A percentile compares a stretch with the other conserved stretches of the same genome.
Evolutionary conservation across 2,329 filamentous ascomycete genomes (phyloP).

Genomic region (Pyrenophora seminiperda): DNA sequence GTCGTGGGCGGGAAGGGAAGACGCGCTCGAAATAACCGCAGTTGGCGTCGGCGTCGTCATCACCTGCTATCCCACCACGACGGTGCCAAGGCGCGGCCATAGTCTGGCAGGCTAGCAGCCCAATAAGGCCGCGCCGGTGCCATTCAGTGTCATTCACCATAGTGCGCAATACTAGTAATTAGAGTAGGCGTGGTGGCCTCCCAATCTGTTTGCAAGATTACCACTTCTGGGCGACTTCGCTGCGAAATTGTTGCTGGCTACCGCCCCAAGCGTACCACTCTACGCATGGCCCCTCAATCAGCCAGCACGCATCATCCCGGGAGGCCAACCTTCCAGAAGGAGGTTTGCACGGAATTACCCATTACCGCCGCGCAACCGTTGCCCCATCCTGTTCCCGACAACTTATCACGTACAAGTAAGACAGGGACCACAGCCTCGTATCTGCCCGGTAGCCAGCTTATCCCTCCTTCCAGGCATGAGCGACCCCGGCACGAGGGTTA

Average conservation of each 20-base stretch:
- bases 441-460: constrained; percentile 15
- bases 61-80: constrained; percentile 2
- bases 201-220: constrained; percentile 1
- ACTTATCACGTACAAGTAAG: constrained; percentile 12
- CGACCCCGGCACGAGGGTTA: constrained; percentile 10
- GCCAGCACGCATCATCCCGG: constrained; percentile 29
- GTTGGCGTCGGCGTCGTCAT: constrained; percentile 1
- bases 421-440: constrained; percentile 15
- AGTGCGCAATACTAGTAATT: constrained; percentile 1
- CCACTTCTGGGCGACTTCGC: constrained; percentile 6
- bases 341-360: constrained; percentile 24
- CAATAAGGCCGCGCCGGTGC: neutral
- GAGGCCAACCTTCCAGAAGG: constrained; percentile 28
- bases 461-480: constrained; percentile 7
- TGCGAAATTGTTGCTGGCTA: neutral
- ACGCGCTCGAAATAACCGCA: constrained; percentile 17
- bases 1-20: constrained; percentile 6
- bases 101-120: neutral
- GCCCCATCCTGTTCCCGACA: constrained; percentile 14
- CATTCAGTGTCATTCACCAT: neutral
- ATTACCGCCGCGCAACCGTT: constrained; percentile 24
- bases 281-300: constrained; percentile 4
- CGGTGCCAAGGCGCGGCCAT: constrained; percentile 1
- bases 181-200: neutral
- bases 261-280: constrained; percentile 21